These are phyloP conservation scores for Trichoderma semiorbis DNA, from an alignment of 2,329 filamentous ascomycete species.

Conservation along the genomic window DNA sequence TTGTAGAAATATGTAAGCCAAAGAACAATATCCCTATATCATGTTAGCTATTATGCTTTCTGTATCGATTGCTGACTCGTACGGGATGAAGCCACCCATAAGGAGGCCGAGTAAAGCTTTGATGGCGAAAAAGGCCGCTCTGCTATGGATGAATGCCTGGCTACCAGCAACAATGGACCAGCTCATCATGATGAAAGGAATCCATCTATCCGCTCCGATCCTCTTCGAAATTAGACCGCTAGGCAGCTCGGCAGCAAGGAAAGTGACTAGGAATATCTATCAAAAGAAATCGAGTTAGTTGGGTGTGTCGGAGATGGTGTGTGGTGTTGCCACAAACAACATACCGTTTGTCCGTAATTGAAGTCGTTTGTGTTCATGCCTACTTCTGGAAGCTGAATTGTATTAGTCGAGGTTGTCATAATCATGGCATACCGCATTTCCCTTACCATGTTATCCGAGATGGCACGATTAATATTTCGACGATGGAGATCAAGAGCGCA, in stretches of 20 bases:
- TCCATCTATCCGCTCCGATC: conserved; percentile 47
- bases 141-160: conserved; percentile 30
- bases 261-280: conserved; percentile 44
- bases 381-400: conserved; percentile 41
- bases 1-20: conserved; percentile 35
- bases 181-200: conserved; percentile 42
- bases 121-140: conserved; percentile 31
- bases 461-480: conserved; percentile 34
- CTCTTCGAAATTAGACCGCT: conserved; percentile 52
- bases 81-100: conserved; percentile 59
- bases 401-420: neutral
- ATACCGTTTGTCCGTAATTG: conserved; percentile 44
- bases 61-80: neutral
- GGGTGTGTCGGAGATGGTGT: neutral
- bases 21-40: conserved; percentile 29
- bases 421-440: neutral
- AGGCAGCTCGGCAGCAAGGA: conserved; percentile 51
- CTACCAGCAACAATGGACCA: conserved; percentile 36
- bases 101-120: conserved; percentile 44
- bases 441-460: conserved; percentile 38
- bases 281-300: conserved; percentile 21
- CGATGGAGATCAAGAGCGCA: conserved; percentile 46
- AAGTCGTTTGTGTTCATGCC: conserved; percentile 39
- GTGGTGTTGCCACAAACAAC: neutral
- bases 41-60: neutral